Evolutionary conservation across 768 basidiomycete species (phyloP).

Genomic region (Cystoderma amianthinum): DNA sequence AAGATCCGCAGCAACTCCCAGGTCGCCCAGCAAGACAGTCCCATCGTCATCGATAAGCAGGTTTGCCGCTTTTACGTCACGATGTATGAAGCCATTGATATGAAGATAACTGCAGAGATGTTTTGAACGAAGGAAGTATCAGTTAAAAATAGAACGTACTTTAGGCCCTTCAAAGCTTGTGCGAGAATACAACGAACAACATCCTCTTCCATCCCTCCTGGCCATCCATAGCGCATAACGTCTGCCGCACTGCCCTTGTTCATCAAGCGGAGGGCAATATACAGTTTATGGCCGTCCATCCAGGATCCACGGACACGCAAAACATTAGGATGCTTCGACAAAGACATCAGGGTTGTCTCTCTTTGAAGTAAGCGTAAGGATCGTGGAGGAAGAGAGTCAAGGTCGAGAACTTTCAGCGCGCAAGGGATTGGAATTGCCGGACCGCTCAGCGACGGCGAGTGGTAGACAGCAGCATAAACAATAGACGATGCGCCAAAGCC

Average conservation of each 20-base stretch:
- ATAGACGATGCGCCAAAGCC: slow-evolving; percentile 91
- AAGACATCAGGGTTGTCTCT: slow-evolving; percentile 88
- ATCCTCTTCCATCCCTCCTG: slow-evolving; percentile 88
- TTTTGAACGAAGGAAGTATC: slow-evolving; percentile 2
- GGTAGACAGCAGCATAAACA: slow-evolving; percentile 75
- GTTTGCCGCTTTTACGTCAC: slow-evolving; percentile 93
- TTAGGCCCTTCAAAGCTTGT: slow-evolving; percentile 84
- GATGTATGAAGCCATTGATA: slow-evolving; percentile 84
- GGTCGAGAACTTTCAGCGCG: slow-evolving; percentile 86
- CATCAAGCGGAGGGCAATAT: slow-evolving; percentile 87
- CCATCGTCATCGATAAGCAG: slow-evolving; percentile 87
- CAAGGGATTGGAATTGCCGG: slow-evolving; percentile 41
- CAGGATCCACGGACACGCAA: slow-evolving; percentile 87
- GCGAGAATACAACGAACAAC: slow-evolving; percentile 79
- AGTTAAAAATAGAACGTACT: slow-evolving; percentile 36
- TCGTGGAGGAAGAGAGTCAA: slow-evolving; percentile 68
- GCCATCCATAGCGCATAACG: slow-evolving; percentile 78
- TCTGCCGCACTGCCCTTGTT: slow-evolving; percentile 83
- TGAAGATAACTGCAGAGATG: slow-evolving; percentile 63
- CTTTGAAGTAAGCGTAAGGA: slow-evolving; percentile 70
- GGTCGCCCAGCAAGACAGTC: slow-evolving; percentile 85
- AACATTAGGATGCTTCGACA: slow-evolving; percentile 91
- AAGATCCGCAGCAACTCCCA: slow-evolving; percentile 87
- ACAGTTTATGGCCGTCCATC: slow-evolving; percentile 77
- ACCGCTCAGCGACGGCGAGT: slow-evolving; percentile 15